Evolutionary conservation across 2,329 filamentous ascomycete species (phyloP), one percentile per base, ranked within the genome.

Genomic region (Claviceps humidiphila): DNA sequence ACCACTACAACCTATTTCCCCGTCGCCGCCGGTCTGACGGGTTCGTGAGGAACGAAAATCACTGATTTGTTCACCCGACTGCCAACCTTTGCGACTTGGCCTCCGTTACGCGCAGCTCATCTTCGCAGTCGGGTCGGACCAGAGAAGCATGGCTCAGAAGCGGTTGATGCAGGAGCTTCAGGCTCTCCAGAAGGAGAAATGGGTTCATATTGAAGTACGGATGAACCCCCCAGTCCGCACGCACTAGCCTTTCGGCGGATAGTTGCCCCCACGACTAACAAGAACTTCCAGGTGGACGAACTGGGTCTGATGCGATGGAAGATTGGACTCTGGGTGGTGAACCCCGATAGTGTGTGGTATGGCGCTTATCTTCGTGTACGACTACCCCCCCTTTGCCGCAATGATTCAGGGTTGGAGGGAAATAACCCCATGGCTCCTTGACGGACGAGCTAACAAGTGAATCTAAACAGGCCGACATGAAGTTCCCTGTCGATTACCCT

Each of bases 101-200:
- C 16, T 41, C 22, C 7, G 9, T 42, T 17, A 47, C 9, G 38
- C 26, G 3, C 40, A 38, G 14, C 17, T 16, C 7, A 5, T 26
- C 26, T 40, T 22, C 13, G 9, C n/a, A 42, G 14, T 17, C 39
- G 49, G 11, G 16, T 38, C 41, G 26, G 13, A 43, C 30, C 40
- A 22, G 16, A 34, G 24, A 34, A 64, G 51, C 57, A 75, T 74
- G 72, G 71, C 71, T 26, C 67, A 90, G 69, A 83, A 88, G 62
- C 85, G 94, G 50, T 77, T 97, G 52, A 89, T 95, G 86, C 85
- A 85, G 60, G 91, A 97, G 74, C 82, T 88, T 71, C 85, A 86
- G 68, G 76, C 80, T 45, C 77, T 97, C 42, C 76, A 81, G 51
- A 89, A 93, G 68, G 90, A 96, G 75, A 89, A 88, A 66, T 98